A percentile compares a stretch with the other conserved stretches of the same genome.
Conservation (phyloP, 192 early-diverging fungal species). For the Umbelopsis isabellina region DNA sequence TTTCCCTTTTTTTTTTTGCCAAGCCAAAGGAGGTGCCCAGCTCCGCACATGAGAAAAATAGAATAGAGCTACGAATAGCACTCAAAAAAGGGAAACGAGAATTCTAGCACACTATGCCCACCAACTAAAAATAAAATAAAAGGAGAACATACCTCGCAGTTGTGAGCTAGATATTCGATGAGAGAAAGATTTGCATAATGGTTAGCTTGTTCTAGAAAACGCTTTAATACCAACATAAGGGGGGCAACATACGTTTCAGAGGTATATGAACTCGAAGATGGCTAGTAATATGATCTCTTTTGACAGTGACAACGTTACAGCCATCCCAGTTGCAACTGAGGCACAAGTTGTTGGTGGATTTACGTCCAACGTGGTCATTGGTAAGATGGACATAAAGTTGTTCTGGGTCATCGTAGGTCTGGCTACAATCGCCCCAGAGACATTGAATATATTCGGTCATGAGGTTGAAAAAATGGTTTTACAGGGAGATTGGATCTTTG, state of each 20-base stretch:
- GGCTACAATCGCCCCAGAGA: constrained; percentile 20
- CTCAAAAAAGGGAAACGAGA: constrained; percentile 13
- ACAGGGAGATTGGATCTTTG: constrained; percentile 9
- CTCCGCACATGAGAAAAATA: constrained; percentile 24
- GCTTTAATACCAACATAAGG: neutral
- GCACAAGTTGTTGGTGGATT: constrained; percentile 82
- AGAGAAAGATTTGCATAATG: neutral
- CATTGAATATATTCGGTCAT: constrained; percentile 24
- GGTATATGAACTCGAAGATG: constrained; percentile 36
- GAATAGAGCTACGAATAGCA: neutral
- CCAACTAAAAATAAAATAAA: constrained; percentile 22
- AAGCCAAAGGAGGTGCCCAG: constrained; percentile 4
- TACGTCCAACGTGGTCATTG: constrained; percentile 88
- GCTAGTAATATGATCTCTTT: constrained; percentile 37
- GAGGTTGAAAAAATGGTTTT: neutral
- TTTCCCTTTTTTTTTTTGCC: constrained; percentile 38
- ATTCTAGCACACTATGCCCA: no score
- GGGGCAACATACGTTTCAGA: constrained; percentile 33
- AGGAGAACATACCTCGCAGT: neutral
- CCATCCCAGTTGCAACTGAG: constrained; percentile 87
- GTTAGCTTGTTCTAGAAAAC: neutral
- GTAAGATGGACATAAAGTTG: constrained; percentile 51
- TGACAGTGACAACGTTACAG: constrained; percentile 58
- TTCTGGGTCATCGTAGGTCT: constrained; percentile 29
- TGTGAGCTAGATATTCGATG: constrained; percentile 5